Evolutionary conservation across 202 grass and related monocot species (phyloP).

Genomic region (Panicum virgatum): DNA sequence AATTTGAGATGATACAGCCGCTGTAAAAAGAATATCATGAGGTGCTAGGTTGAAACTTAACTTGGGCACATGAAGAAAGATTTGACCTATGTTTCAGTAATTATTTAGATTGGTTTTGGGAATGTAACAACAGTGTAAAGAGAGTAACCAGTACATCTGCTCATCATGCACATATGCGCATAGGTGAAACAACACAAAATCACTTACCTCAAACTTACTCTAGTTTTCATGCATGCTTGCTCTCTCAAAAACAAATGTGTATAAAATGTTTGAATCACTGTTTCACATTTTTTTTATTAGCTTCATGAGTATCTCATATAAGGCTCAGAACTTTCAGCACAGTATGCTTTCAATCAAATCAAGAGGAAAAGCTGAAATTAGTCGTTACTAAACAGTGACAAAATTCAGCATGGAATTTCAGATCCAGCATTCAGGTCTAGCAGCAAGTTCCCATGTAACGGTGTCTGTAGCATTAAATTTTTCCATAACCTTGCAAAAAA

Average conservation of each 20-base stretch:
- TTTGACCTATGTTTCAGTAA: not conserved
- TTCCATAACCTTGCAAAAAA: not conserved
- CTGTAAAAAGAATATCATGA: constrained; percentile 18
- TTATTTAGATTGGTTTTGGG: not conserved
- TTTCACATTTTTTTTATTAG: not conserved
- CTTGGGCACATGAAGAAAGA: not conserved
- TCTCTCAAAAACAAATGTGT: not conserved
- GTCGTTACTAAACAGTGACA: not conserved
- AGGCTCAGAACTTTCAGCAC: not conserved
- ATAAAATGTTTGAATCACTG: not conserved
- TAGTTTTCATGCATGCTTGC: not conserved
- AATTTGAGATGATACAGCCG: constrained; percentile 2
- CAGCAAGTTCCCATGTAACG: not conserved
- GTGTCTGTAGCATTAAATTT: not conserved
- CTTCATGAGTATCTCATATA: not conserved
- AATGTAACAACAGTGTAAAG: not conserved
- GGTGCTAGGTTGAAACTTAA: constrained; percentile 7
- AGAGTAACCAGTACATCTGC: not conserved
- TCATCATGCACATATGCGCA: not conserved
- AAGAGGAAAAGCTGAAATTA: not conserved
- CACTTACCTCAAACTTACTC: constrained; percentile 1
- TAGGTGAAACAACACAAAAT: not conserved
- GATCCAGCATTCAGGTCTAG: not conserved
- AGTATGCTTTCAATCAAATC: not conserved
- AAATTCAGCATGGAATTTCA: not conserved